Base-by-base conservation (phyloP, 306 rosid species). In the Ochetophila trinervis region DNA sequence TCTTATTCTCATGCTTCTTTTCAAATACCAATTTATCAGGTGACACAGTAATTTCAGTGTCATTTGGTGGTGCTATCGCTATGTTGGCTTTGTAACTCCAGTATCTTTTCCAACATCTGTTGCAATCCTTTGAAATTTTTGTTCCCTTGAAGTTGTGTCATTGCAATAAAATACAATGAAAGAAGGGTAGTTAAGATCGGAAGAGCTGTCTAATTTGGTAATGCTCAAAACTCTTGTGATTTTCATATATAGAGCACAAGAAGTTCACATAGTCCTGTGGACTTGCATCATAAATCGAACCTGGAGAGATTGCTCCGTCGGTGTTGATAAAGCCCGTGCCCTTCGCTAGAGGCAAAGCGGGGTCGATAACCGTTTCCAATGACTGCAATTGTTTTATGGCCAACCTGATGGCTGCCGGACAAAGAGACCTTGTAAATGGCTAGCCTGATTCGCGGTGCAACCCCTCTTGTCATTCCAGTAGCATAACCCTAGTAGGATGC, bases 71-170 rank as follows among this genome's bases (percentile, higher is more conserved):
- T n/a, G n/a, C n/a, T n/a, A 24, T 2, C 49, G 6, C 17, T 17
- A 53, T 13, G 47, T 5, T 53, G n/a, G 47, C 70, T 8, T 37
- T 37, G 8, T 36, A 37, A 15, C 22, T 52, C 4, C 23, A 5
- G 36, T 34, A 36, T 60, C 62, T 35, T 54, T 5, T 53, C 62
- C 70, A 11, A 37, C 70, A 53, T 53, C 35, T 10, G 70, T 66
- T 20, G 36, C 35, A 21, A 30, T 66, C 48, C 70, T 20, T 35
- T 21, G 40, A 36, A 66, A 53, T 14, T 16, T 53, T 22, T 53
- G 50, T 5, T n/a, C 24, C 30, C 5, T 36, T 20, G 51, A 34
- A 34, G 36, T 35, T 14, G 19, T 20, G 1, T 2, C 1, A 4
- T 37, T 20, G 13, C 19, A 24, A 34, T 20, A 5, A 14, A 1